Conservation (phyloP, 768 basidiomycete genomes). For the Suillus sp. region DNA sequence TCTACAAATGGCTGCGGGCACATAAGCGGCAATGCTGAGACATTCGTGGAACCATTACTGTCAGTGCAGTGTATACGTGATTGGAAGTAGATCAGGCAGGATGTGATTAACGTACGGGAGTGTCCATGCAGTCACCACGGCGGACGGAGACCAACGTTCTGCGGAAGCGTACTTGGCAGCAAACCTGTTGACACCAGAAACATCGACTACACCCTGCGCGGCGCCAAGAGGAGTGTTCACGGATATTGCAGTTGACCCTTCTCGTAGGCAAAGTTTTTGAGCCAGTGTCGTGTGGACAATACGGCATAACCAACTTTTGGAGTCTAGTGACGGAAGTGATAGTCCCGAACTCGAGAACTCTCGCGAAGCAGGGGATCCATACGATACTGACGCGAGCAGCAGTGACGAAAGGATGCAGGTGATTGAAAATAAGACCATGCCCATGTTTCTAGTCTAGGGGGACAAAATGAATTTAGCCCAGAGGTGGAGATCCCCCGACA, state of each 20-base stretch:
- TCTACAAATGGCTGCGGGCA: conserved; percentile 68
- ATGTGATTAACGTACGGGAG: conserved; percentile 55
- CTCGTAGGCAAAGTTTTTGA: conserved; percentile 42
- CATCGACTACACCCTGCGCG: conserved; percentile 54
- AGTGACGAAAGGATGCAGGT: conserved; percentile 31
- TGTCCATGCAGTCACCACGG: conserved; percentile 54
- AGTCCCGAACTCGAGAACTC: conserved; percentile 18
- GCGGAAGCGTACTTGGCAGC: conserved; percentile 69
- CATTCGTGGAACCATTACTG: conserved; percentile 55
- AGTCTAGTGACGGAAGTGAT: conserved; percentile 38
- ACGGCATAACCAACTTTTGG: conserved; percentile 42
- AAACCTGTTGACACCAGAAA: conserved; percentile 55
- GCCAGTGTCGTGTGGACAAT: conserved; percentile 41
- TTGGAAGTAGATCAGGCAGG: not conserved
- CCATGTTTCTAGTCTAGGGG: conserved; percentile 8
- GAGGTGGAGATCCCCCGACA: conserved; percentile 5
- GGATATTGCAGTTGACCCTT: conserved; percentile 25
- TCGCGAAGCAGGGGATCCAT: conserved; percentile 34
- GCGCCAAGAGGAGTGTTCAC: conserved; percentile 56
- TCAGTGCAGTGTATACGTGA: not conserved
- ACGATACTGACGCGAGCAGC: conserved; percentile 30
- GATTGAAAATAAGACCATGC: conserved; percentile 40
- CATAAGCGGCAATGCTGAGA: conserved; percentile 59
- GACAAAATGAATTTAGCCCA: conserved; percentile 11
- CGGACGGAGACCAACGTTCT: conserved; percentile 60